Base-by-base conservation (phyloP, 2,329 filamentous ascomycete genomes). In the Penicillium frequentans region DNA sequence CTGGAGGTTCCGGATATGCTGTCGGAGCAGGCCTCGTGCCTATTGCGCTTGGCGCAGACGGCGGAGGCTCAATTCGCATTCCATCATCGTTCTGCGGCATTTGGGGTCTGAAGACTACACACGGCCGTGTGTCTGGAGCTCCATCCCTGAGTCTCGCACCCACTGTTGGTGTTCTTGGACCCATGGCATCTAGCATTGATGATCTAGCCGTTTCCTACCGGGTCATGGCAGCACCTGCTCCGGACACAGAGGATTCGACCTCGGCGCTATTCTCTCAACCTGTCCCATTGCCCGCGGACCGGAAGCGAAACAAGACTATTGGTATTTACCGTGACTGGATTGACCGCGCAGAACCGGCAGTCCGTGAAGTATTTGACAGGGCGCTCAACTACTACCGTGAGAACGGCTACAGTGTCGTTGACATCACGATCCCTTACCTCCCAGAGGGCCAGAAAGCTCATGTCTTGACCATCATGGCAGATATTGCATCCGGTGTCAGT, bases 141-240 rank as follows among this genome's bases (percentile, higher is more conserved):
- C 89, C 89, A 0, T 82, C 84, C 1, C 74, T 79, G 14, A 84
- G 84, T 56, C 79, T 86, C 51, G 83, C 83, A 26, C 79, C 81
- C 33, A 88, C 84, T 0, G 86, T 86, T 33, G 85, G 83, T 55
- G 88, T 95, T 16, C 79, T 84, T 7, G 90, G 91, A 0, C 92
- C 93, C 8, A 83, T 96, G 67, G 89, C 90, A 16, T 82, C 85
- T 48, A 93, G 83, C 54, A 90, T 90, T 60, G 80, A 86, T 35
- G 93, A 96, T 67, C 83, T 97, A 6, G 88, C 89, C 59, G 81
- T 92, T 52, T 88, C 90, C n/a, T 97, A 95, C 77, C 86, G 90
- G 49, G 72, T 90, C 65, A 91, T 96, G 83, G 83, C 90, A 2
- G 82, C 86, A 52, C 89, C 91, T 0, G 84, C 96, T 66, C 84